Conservation (phyloP, 306 rosid genomes). For the Amphicarpaea edgeworthii region DNA sequence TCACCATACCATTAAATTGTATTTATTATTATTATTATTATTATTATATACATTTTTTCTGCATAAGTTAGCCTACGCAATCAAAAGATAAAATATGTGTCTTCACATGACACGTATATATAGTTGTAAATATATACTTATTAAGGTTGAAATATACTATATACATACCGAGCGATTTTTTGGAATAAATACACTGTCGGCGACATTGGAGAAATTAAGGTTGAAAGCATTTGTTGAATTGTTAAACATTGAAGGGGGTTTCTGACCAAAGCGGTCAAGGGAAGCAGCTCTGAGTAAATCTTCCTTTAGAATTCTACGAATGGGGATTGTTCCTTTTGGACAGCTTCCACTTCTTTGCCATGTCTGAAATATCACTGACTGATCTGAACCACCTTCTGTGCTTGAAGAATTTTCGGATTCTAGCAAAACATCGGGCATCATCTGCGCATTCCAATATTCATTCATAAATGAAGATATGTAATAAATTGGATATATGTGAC, state of each 20-base stretch:
- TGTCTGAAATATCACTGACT: slow-evolving; percentile 37
- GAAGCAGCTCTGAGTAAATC: slow-evolving; percentile 58
- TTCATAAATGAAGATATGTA: not conserved
- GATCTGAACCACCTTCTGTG: not conserved
- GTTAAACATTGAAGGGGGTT: slow-evolving; percentile 13
- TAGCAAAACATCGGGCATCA: slow-evolving; percentile 44
- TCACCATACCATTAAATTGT: not conserved
- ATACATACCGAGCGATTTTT: slow-evolving; percentile 55
- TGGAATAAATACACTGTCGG: not conserved
- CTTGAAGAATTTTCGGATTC: slow-evolving; percentile 32
- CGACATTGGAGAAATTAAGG: not conserved
- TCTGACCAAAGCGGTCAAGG: slow-evolving; percentile 55
- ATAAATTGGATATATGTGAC: too few relatives aligned
- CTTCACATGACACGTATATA: not conserved
- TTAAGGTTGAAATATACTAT: slow-evolving; percentile 36
- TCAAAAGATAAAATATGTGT: not conserved
- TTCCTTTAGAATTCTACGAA: slow-evolving; percentile 57
- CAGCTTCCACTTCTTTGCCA: slow-evolving; percentile 79
- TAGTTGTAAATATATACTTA: not conserved
- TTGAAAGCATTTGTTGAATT: slow-evolving; percentile 30
- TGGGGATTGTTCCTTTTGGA: slow-evolving; percentile 73
- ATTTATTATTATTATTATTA: too few relatives aligned
- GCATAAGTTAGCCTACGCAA: not conserved
- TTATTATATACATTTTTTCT: not conserved
- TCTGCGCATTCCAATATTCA: slow-evolving; percentile 45